Conservation (phyloP, 225 moss, liverwort and hornwort genomes). For the Marchantia paleacea region DNA sequence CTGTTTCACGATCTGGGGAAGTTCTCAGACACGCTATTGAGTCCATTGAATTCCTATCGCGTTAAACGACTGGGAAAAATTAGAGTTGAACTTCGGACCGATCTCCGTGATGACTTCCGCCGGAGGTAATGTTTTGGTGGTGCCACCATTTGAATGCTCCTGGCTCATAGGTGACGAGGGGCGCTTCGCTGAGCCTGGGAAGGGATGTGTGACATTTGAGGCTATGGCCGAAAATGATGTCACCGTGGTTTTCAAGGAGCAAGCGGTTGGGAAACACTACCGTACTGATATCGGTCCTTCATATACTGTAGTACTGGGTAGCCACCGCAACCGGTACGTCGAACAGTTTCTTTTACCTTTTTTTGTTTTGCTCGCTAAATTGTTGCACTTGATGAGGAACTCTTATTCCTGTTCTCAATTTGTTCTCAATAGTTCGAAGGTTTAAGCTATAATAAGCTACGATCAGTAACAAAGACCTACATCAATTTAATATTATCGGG, state of each 20-base stretch:
- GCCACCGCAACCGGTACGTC: conserved; percentile 78
- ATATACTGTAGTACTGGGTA: conserved; percentile 88
- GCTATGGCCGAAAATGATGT: conserved; percentile 89
- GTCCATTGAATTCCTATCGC: neutral
- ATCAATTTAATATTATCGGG: no score
- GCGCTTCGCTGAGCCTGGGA: conserved; percentile 62
- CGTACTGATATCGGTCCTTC: conserved; percentile 75
- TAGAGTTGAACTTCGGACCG: neutral
- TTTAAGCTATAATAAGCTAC: neutral
- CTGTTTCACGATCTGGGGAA: conserved; percentile 7
- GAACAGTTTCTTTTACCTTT: neutral
- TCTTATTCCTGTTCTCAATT: neutral
- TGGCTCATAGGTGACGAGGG: conserved; percentile 93
- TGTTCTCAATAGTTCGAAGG: neutral
- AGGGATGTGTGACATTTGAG: conserved; percentile 88
- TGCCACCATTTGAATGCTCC: conserved; percentile 96
- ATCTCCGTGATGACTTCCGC: conserved; percentile 30
- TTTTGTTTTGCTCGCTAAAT: neutral
- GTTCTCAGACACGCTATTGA: neutral
- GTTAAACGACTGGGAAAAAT: neutral
- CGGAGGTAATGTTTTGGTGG: conserved; percentile 60
- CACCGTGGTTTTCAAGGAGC: conserved; percentile 93
- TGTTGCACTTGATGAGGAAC: neutral
- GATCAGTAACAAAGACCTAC: neutral
- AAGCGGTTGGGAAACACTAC: conserved; percentile 95